Evolutionary conservation across 2,329 filamentous ascomycete genomes (phyloP).

Genomic region (Hymenoscyphus fraxineus): DNA sequence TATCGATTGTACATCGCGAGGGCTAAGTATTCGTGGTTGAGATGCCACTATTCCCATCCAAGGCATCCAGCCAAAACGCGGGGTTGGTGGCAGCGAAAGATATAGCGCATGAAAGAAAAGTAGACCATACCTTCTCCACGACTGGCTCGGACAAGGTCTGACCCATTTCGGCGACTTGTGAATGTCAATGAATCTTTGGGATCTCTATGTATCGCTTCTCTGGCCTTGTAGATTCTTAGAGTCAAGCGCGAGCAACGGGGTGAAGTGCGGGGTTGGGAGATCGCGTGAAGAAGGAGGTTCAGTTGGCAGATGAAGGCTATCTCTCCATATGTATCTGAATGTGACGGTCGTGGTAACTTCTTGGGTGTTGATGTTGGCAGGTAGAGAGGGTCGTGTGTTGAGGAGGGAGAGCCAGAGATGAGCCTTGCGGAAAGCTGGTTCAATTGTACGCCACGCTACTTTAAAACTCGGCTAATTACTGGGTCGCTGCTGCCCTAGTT

Average conservation of each 20-base stretch:
- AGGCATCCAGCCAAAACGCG: not conserved
- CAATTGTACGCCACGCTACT: slow-evolving; percentile 1
- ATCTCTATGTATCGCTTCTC: slow-evolving; percentile 10
- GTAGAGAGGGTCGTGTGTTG: slow-evolving; percentile 3
- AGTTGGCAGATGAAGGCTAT: slow-evolving; percentile 18
- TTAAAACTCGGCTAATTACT: slow-evolving; percentile 2
- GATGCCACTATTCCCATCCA: not conserved
- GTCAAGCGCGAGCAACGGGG: slow-evolving; percentile 22
- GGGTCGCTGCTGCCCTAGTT: not conserved
- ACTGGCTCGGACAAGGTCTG: slow-evolving; percentile 99
- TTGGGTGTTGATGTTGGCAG: not conserved
- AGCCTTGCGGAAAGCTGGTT: not conserved
- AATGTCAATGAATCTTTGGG: slow-evolving; percentile 30
- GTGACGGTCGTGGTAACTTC: not conserved
- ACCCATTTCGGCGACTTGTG: slow-evolving; percentile 62
- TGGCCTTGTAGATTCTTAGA: slow-evolving; percentile 10
- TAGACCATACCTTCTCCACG: slow-evolving; percentile 84
- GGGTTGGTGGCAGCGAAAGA: not conserved
- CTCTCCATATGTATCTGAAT: slow-evolving; percentile 23
- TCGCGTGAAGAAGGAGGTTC: slow-evolving; percentile 16
- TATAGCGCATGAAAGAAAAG: slow-evolving; percentile 12
- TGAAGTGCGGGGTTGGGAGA: slow-evolving; percentile 28
- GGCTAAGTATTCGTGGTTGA: not conserved
- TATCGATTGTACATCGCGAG: not conserved
- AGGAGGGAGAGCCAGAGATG: not conserved